Base-by-base conservation (phyloP, 192 early-diverging fungal genomes). In the Tieghemiomyces parasiticus region DNA sequence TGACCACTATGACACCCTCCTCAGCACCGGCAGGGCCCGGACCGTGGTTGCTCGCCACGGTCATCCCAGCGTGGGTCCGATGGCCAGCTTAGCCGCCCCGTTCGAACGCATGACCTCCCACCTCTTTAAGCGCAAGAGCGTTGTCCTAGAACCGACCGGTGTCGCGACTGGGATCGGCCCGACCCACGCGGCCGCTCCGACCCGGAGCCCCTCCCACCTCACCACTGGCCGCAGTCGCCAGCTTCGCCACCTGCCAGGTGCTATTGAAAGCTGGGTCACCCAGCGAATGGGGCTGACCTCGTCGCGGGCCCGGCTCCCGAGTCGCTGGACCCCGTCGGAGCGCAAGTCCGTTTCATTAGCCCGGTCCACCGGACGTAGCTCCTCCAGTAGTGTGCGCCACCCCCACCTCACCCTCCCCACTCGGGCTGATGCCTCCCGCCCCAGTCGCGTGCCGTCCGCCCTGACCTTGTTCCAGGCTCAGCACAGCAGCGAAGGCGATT, bases 181-280 rank as follows among this genome's bases (percentile, higher is more conserved):
- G 38, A 6, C 38, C 38, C 6, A 42, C 8, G 8, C 38, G 38
- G 16, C 6, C 38, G 38, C 38, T 16, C 16, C 38, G 38, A 42
- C 38, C 8, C 8, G 6, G 38, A 16, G 49, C 49, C 2, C 49
- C 12, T 46, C 45, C 45, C 45, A 22, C 2, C 2, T 46, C 45
- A 12, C 45, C 45, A 46, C 45, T 46, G 22, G 45, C 24, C 52
- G 20, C 29, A 30, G 34, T 12, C 55, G 33, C n/a, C 55, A 20
- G 32, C 6, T 58, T 3, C 55, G 33, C 13, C 34, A 58, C 16
- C 31, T 58, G 3, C 33, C 55, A 4, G 55, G 55, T 12, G 33
- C 35, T 30, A 58, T 58, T 38, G 55, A 58, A 38, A 58, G 35
- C n/a, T 58, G 55, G 55, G 55, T 58, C 12, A 58, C 55, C 35